These are phyloP conservation scores for Candida freyschussii DNA, from an alignment of 1,139 yeast species.

Conservation along the genomic window DNA sequence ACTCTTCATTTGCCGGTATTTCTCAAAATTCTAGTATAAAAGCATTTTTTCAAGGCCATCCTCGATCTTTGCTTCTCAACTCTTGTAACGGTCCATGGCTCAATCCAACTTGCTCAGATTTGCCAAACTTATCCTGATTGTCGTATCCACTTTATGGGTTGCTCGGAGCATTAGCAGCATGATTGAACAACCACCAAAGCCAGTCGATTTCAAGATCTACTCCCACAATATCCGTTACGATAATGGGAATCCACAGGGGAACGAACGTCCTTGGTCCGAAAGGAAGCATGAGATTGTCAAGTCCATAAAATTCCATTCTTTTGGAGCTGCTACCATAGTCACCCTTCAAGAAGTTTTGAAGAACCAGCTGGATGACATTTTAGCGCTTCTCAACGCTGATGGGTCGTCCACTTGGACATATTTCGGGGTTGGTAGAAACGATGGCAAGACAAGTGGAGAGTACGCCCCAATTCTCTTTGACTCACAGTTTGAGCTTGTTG, in stretches of 20 bases:
- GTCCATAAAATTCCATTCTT: constrained; percentile 36
- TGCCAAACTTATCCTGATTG: background rate
- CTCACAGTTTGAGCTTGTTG: constrained; percentile 35
- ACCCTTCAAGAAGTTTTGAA: constrained; percentile 53
- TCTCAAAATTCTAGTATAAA: too few species aligned
- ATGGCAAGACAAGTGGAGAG: constrained; percentile 42
- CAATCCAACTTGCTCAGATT: constrained; percentile 1
- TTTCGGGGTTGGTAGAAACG: constrained; percentile 45
- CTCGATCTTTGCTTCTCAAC: too few species aligned
- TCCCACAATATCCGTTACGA: constrained; percentile 53
- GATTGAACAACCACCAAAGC: background rate
- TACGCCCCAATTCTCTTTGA: constrained; percentile 41
- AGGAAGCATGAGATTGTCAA: constrained; percentile 37
- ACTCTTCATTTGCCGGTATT: too few species aligned
- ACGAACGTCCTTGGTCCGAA: constrained; percentile 43
- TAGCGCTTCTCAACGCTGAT: constrained; percentile 25
- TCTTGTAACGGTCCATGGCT: too few species aligned
- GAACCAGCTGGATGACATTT: constrained; percentile 46
- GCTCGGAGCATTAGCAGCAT: background rate
- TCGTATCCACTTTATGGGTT: background rate
- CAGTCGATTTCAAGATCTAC: constrained; percentile 36
- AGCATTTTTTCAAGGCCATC: too few species aligned
- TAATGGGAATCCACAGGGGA: constrained; percentile 27
- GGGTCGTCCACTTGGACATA: constrained; percentile 32
- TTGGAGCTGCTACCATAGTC: constrained; percentile 35